Conservation (phyloP, 163 green algal species). For the Picocystis sp. region DNA sequence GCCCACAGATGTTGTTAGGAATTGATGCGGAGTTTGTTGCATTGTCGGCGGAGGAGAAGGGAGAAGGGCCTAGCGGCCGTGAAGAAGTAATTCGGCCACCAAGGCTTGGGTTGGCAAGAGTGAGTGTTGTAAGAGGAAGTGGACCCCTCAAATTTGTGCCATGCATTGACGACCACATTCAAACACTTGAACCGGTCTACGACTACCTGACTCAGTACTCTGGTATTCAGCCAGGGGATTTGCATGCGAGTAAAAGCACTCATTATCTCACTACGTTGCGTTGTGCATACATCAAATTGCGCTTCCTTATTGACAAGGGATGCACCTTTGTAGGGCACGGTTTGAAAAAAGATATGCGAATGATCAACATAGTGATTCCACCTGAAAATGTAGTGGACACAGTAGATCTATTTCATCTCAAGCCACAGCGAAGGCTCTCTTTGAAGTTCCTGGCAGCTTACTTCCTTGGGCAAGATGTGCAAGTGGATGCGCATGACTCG, state of each 20-base stretch:
- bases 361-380: constrained; percentile 86
- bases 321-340: constrained; percentile 83
- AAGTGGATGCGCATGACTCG: constrained; percentile 60
- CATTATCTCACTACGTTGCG: constrained; percentile 76
- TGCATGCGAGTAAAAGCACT: constrained; percentile 44
- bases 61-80: constrained; percentile 15
- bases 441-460: constrained; percentile 80
- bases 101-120: constrained; percentile 24
- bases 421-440: constrained; percentile 63
- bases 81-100: constrained; percentile 30
- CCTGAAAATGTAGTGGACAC: constrained; percentile 71
- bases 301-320: constrained; percentile 73
- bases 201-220: constrained; percentile 78
- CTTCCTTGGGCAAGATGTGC: constrained; percentile 58
- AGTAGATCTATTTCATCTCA: constrained; percentile 72
- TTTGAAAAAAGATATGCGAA: constrained; percentile 81
- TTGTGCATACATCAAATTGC: constrained; percentile 79
- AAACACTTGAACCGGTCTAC: constrained; percentile 66
- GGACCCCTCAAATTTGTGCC: constrained; percentile 30
- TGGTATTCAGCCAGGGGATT: constrained; percentile 45
- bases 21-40: constrained; percentile 91
- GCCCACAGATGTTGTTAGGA: constrained; percentile 44
- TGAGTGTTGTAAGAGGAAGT: constrained; percentile 50
- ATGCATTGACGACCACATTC: constrained; percentile 87
- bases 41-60: constrained; percentile 42